Evolutionary conservation across 2,329 filamentous ascomycete species (phyloP).

Genomic region (Diaporthe ilicicola): DNA sequence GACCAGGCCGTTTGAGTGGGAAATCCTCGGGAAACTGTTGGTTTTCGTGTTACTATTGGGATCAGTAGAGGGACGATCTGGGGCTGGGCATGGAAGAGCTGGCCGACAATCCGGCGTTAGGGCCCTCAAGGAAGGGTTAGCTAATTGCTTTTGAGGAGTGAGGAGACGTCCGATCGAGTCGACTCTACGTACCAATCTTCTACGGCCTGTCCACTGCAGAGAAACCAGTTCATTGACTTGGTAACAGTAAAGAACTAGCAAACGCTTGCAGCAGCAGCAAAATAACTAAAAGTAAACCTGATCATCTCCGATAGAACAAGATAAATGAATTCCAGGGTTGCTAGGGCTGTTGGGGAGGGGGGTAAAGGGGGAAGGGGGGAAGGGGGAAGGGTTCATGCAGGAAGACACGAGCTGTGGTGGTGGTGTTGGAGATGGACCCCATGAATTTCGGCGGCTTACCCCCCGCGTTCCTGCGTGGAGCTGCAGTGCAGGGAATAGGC

Average conservation of each 20-base stretch:
- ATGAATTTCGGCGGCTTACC: constrained; percentile 15
- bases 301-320: not conserved
- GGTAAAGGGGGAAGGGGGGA: too few species aligned
- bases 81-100: not conserved
- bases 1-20: not conserved
- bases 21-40: not conserved
- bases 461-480: constrained; percentile 21
- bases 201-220: not conserved
- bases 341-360: not conserved
- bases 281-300: not conserved
- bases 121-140: not conserved
- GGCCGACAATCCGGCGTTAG: constrained; percentile 10
- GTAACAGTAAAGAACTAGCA: not conserved
- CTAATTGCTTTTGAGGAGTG: not conserved
- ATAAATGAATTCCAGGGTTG: not conserved
- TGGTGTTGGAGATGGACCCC: not conserved
- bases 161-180: not conserved
- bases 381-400: too few species aligned
- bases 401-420: not conserved
- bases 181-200: not conserved
- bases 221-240: not conserved
- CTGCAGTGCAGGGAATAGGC: not conserved
- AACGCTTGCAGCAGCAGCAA: not conserved
- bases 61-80: not conserved
- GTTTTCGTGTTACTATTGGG: not conserved